phyloP scores from a whole-genome alignment of 495 filamentous ascomycete genomes.

The Penicillium canariense region DNA sequence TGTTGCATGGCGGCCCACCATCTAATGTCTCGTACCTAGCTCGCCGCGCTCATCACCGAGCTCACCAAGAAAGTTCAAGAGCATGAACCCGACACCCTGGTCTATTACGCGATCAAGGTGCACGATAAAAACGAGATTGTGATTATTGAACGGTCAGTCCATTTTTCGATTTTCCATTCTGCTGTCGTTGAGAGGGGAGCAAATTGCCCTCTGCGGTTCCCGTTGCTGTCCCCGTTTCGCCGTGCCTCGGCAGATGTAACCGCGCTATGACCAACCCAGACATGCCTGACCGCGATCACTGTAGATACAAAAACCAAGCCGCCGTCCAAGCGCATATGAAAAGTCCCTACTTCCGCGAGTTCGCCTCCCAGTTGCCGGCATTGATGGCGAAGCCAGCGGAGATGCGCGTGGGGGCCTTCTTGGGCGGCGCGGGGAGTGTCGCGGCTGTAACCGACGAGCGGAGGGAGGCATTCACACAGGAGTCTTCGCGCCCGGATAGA shows the following conservation, averaged over 20 bases:
- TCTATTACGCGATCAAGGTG: constrained; percentile 32
- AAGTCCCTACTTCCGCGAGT: constrained; percentile 28
- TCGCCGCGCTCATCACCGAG: constrained; percentile 21
- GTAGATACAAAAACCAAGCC: constrained; percentile 32
- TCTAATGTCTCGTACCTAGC: too few relatives aligned
- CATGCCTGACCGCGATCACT: neutral
- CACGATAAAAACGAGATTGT: constrained; percentile 31
- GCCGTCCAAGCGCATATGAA: constrained; percentile 29
- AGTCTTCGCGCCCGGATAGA: too few relatives aligned
- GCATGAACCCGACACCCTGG: constrained; percentile 33
- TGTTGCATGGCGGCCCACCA: too few relatives aligned
- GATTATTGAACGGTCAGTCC: constrained; percentile 32
- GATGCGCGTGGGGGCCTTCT: constrained; percentile 24
- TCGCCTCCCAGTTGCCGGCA: constrained; percentile 19
- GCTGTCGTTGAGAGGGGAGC: neutral
- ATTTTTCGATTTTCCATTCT: neutral
- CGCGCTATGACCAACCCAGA: neutral
- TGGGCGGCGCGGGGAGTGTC: constrained; percentile 24
- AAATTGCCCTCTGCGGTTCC: neutral
- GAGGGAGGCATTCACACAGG: constrained; percentile 14
- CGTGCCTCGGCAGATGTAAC: constrained; percentile 17
- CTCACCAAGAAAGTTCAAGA: constrained; percentile 30
- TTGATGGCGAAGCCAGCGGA: constrained; percentile 29
- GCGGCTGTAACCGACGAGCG: constrained; percentile 17
- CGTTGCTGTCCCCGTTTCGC: neutral